These are phyloP conservation scores for Thelonectria blattea DNA, from an alignment of 2,329 filamentous ascomycete genomes.

Conservation along the genomic window DNA sequence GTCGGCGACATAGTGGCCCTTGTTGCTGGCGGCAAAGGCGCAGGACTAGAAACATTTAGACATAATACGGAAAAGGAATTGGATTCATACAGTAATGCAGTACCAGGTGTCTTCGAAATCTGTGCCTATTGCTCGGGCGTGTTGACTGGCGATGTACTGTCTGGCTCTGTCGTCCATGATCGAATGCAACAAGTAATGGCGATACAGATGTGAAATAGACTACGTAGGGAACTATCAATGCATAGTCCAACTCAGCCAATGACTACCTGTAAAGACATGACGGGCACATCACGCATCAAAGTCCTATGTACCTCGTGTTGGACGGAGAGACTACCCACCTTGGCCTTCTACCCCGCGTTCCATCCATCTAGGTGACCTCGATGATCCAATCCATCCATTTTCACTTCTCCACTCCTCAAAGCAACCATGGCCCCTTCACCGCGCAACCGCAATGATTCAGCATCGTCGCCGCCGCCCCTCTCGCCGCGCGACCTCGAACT, in stretches of 20 bases:
- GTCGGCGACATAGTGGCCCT: slow-evolving; percentile 25
- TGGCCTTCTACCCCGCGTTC: not conserved
- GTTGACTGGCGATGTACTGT: slow-evolving; percentile 16
- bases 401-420: not conserved
- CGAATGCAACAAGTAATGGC: not conserved
- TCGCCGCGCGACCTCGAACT: slow-evolving; percentile 29
- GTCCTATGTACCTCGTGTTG: no score
- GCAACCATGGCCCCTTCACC: slow-evolving; percentile 20
- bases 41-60: slow-evolving; percentile 11
- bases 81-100: slow-evolving; percentile 18
- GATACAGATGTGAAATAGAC: not conserved
- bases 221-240: not conserved
- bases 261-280: no score
- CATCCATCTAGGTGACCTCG: not conserved
- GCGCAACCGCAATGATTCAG: slow-evolving; percentile 22
- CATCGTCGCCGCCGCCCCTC: not conserved
- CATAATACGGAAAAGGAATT: no score
- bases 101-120: slow-evolving; percentile 25
- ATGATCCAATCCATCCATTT: not conserved
- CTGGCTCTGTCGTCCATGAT: slow-evolving; percentile 19
- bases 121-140: slow-evolving; percentile 8
- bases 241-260: not conserved
- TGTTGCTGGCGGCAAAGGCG: slow-evolving; percentile 28
- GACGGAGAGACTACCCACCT: not conserved
- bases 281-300: no score